Conservation (phyloP, 768 basidiomycete species). For the Boletus rubropictus region DNA sequence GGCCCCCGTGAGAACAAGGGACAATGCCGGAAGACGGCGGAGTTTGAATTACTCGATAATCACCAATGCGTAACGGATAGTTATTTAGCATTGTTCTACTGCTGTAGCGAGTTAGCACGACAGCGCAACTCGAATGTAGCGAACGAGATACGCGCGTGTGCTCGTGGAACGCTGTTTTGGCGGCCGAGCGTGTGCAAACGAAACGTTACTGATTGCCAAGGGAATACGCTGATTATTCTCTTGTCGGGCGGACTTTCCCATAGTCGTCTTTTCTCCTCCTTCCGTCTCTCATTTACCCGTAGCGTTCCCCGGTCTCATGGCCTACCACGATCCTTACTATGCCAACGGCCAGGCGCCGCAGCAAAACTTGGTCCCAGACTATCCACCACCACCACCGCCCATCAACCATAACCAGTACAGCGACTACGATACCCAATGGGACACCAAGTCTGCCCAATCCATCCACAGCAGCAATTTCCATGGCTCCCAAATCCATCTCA, state of each 20-base stretch:
- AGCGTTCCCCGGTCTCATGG: constrained; percentile 34
- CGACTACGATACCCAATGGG: constrained; percentile 44
- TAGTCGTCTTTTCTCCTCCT: background rate
- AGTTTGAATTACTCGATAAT: constrained; percentile 36
- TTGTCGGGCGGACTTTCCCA: constrained; percentile 17
- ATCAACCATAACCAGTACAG: constrained; percentile 37
- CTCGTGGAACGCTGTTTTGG: background rate
- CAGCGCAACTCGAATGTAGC: background rate
- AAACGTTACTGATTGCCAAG: background rate
- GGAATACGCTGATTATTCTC: background rate
- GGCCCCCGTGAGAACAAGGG: constrained; percentile 35
- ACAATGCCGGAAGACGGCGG: constrained; percentile 33
- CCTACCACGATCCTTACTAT: constrained; percentile 53
- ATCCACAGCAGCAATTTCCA: constrained; percentile 49
- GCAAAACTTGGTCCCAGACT: constrained; percentile 33
- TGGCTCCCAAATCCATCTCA: constrained; percentile 70
- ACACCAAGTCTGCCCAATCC: constrained; percentile 51
- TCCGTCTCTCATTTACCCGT: background rate
- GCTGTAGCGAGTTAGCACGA: background rate
- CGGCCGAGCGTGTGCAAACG: background rate
- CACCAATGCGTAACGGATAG: background rate
- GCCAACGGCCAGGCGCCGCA: constrained; percentile 25
- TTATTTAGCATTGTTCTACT: background rate
- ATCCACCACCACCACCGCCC: constrained; percentile 28
- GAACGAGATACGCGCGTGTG: background rate